Percentiles rank a stretch among this genome's conserved stretches.
Evolutionary conservation across 139 green algal genomes (phyloP).

Genomic region (Coccomyxa sp.): DNA sequence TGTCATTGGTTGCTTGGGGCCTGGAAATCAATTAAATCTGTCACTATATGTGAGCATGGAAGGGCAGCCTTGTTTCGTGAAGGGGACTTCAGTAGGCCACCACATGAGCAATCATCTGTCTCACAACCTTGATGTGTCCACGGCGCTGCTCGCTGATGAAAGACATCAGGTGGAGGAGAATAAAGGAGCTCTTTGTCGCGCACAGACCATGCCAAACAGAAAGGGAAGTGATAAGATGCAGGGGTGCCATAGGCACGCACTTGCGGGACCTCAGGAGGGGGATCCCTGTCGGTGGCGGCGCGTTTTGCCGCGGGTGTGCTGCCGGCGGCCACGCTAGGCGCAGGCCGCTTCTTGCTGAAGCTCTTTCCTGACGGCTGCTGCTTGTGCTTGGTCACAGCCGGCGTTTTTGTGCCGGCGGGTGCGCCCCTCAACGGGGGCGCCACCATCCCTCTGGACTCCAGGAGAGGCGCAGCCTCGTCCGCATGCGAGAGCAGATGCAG

Average conservation of each 20-base stretch:
- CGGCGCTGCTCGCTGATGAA: neutral
- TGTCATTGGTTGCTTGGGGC: neutral
- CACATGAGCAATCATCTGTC: neutral
- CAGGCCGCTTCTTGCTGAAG: neutral
- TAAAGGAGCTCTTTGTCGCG: too few relatives aligned
- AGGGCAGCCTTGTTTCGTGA: neutral
- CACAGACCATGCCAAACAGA: too few relatives aligned
- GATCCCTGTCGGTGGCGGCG: too few relatives aligned
- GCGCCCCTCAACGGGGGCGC: neutral
- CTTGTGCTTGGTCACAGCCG: neutral
- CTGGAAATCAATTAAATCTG: neutral
- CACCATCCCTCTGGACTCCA: neutral
- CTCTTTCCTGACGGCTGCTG: neutral
- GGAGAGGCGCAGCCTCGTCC: slow-evolving; percentile 16
- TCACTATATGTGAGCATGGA: neutral
- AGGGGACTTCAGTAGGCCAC: neutral
- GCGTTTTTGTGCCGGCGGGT: too few relatives aligned
- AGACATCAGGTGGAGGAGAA: too few relatives aligned
- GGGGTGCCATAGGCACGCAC: too few relatives aligned
- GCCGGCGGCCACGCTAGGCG: too few relatives aligned
- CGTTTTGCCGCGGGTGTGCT: too few relatives aligned
- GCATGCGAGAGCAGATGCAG: slow-evolving; percentile 45
- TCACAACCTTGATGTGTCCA: neutral
- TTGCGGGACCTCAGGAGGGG: too few relatives aligned
- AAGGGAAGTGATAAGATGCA: too few relatives aligned